Percentiles rank a stretch among this genome's conserved stretches.
phyloP scores from a whole-genome alignment of 129 eudicot species.

The Arctium minus region DNA sequence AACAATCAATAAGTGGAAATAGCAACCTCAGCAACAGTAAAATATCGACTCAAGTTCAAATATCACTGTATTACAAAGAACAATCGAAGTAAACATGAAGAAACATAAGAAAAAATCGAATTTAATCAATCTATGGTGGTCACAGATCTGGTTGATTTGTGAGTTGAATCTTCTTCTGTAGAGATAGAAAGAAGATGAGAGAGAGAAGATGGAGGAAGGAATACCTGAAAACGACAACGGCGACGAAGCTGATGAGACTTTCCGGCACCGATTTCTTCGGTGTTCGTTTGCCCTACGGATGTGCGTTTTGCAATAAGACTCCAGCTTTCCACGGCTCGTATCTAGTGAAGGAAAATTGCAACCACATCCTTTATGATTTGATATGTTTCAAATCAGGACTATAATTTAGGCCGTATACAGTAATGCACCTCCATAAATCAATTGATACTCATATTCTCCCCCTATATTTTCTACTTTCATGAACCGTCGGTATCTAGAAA shows the following conservation, averaged over 20 bases:
- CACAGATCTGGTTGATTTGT: slow-evolving; percentile 21
- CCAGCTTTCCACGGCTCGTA: slow-evolving; percentile 19
- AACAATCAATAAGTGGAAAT: not conserved
- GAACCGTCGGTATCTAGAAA: not conserved
- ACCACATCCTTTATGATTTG: not conserved
- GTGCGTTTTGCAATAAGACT: slow-evolving; percentile 11
- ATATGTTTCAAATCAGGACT: slow-evolving; percentile 1
- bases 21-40: not conserved
- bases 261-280: slow-evolving; percentile 22
- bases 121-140: not conserved
- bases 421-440: not conserved
- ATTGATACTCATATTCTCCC: not conserved
- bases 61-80: not conserved
- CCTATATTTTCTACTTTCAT: not conserved
- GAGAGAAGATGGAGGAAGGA: not conserved
- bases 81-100: slow-evolving; percentile 13
- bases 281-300: slow-evolving; percentile 28
- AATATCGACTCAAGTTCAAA: slow-evolving; percentile 5
- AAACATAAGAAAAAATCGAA: not conserved
- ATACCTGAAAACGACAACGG: slow-evolving; percentile 10
- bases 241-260: slow-evolving; percentile 9
- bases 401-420: not conserved
- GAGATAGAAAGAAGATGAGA: not conserved
- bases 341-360: slow-evolving; percentile 5
- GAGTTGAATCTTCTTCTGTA: not conserved